Evolutionary conservation across 257 asterid species (phyloP), one percentile per base, ranked within the genome.

Genomic region (Misopates orontium): DNA sequence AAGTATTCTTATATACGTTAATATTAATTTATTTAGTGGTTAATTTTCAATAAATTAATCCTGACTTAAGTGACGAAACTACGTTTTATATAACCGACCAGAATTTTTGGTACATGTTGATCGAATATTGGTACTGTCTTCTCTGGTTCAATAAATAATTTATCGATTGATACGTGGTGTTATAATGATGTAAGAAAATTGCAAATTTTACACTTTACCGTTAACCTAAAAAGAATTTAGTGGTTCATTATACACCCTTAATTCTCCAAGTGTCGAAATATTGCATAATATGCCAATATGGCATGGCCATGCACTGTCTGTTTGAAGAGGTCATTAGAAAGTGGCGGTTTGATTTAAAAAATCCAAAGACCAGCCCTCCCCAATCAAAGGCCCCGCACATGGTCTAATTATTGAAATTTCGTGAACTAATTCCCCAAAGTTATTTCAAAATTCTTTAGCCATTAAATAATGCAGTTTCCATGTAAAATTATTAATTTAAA

Each of bases 381-480:
- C 68, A 66, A 72, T 77, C 65, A 72, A 15, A 51, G 64, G 54
- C 67, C 19, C 36, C 14, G 78, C 82, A 77, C 73, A 77, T 77
- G 76, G 70, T 65, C 71, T 28, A 54, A 73, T 69, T 64, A 65
- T 64, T 63, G 69, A 64, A 56, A 52, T 41, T 58, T 57, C 23
- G 53, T 22, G 17, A n/a, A 44, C 68, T 36, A 23, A 17, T 40
- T 42, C 66, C 39, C 62, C 56, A 56, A 1, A 17, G 44, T 32
- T 56, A 21, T 23, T 32, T 52, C 56, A 21, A 32, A 66, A 22
- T 48, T 25, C 1, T 61, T 10, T 59, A 22, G 24, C 1, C 20
- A n/a, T n/a, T n/a, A n/a, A n/a, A n/a, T n/a, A n/a, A n/a, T n/a
- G n/a, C n/a, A n/a, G n/a, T n/a, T n/a, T n/a, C n/a, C n/a, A n/a